Evolutionary conservation across 2,329 filamentous ascomycete species (phyloP), one percentile per base, ranked within the genome.

Genomic region (Beauveria medogensis): DNA sequence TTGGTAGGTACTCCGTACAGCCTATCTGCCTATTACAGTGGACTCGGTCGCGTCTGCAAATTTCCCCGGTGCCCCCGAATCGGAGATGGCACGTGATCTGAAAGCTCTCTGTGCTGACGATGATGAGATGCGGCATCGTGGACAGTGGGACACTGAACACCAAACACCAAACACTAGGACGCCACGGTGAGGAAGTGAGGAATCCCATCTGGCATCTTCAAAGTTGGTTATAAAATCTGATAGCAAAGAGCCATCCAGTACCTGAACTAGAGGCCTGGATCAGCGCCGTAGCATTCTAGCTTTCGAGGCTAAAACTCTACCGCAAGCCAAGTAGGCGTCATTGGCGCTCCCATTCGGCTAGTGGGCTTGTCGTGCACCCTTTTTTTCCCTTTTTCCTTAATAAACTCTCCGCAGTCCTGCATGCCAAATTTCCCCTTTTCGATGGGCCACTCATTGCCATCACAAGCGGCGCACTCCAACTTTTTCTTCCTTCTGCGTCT

Each of bases 371-470:
- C 9, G 30, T 22, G 37, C 5, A 43, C 10, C 30, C 24, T 28
- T 7, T n/a, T 24, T n/a, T 6, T 24, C 20, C 22, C 24, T 24
- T 24, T 24, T 24, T 24, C 4, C 24, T 24, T 24, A 4, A 24
- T 24, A 5, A 52, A 24, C 40, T 55, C 56, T 59, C 56, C 56
- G 48, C 56, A 52, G 16, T 52, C 30, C 14, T 54, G 48, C 62
- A 65, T 68, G 65, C 59, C 65, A 71, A 72, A 72, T 73, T 74
- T 74, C 72, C 72, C 72, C 72, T 73, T 74, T 74, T 73, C 53
- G 62, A 59, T 58, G 43, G 48, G 41, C 58, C 58, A 26, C 24
- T 52, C 37, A 60, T 54, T 55, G 34, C 60, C 64, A 43, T 40
- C 22, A 44, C 24, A 34, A 24, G 47, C 47, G 26, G 34, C 40